A percentile compares a stretch with the other conserved stretches of the same genome.
These are phyloP conservation scores for Lithospermum erythrorhizon DNA, from an alignment of 257 asterid species.

Conservation along the genomic window DNA sequence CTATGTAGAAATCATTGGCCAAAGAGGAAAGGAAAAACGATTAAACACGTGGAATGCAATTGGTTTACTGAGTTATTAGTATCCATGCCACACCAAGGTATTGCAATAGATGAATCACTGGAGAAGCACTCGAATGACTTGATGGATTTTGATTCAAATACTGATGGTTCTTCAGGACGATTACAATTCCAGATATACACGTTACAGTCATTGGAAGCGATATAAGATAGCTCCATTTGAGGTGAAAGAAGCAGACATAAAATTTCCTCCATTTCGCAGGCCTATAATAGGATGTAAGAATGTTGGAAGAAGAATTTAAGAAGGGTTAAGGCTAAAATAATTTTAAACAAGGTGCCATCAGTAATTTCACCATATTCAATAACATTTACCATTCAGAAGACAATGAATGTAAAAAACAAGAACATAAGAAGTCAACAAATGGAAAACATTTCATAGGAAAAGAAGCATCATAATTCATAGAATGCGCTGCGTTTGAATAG, in stretches of 20 bases:
- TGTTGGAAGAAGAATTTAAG: neutral
- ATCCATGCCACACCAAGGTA: constrained; percentile 77
- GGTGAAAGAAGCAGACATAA: constrained; percentile 53
- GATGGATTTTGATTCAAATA: constrained; percentile 32
- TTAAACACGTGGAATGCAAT: constrained; percentile 15
- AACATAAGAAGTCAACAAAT: no score
- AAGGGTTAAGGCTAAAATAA: no score
- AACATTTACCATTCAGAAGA: neutral
- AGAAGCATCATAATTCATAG: constrained; percentile 5
- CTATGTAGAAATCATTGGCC: constrained; percentile 45
- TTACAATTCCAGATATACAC: constrained; percentile 61
- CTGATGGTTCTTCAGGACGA: constrained; percentile 16
- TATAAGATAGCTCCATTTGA: constrained; percentile 55
- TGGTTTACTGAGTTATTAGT: constrained; percentile 14
- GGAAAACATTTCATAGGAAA: neutral
- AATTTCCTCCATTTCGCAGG: constrained; percentile 49
- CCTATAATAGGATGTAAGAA: constrained; percentile 30
- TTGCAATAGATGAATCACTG: constrained; percentile 60
- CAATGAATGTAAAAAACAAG: no score
- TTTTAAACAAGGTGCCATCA: neutral
- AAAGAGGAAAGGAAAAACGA: constrained; percentile 37
- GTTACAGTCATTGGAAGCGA: constrained; percentile 78
- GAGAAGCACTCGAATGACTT: constrained; percentile 61
- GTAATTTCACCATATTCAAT: neutral
- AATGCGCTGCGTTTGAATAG: no score